Base-by-base conservation (phyloP, 2,329 filamentous ascomycete species). In the Aureobasidium sp. region DNA sequence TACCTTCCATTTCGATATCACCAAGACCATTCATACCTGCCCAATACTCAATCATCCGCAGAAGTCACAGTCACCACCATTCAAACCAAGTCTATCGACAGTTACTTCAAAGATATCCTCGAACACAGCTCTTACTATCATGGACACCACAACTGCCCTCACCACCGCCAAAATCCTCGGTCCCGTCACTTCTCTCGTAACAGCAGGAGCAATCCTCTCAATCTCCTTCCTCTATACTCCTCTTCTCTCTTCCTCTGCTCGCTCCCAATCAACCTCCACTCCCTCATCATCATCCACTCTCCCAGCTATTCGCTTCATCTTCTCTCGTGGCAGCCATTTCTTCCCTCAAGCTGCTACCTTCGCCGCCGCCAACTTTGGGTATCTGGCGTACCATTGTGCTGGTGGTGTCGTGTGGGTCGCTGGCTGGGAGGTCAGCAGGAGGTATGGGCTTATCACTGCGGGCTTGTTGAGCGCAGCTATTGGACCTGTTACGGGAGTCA, bases 201-300 rank as follows among this genome's bases (percentile, higher is more conserved):
- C 42, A 37, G 50, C 52, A 21, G 55, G 47, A 21, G 36, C 25
- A 5, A 58, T 52, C 37, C 27, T 49, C 45, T 42, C 45, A 15
- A 45, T 52, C 48, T 58, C 61, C 7, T 9, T 41, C 7, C n/a
- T 60, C 57, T 47, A 15, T 39, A 58, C 45, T n/a, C 55, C 61
- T 15, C 41, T 60, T 3, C 45, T 45, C 8, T 44, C 58, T 11
- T 21, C 47, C 3, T 29, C 32, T 6, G 57, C 57, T 8, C 57
- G 57, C 45, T 63, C 37, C 6, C 47, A 59, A 47, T 60, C 45
- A 2, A 16, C 47, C 10, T 29, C 8, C 1, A 58, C 41, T 7
- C 61, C 55, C 7, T 44, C 25, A 8, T 55, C 44, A 2, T 6
- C 10, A 21, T 36, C 21, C 3, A 58, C 61, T 7, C 45, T 60